A percentile compares a stretch with the other conserved stretches of the same genome.
These are phyloP conservation scores for Selenicereus undatus DNA, from an alignment of 148 eudicot genomes.

Conservation along the genomic window DNA sequence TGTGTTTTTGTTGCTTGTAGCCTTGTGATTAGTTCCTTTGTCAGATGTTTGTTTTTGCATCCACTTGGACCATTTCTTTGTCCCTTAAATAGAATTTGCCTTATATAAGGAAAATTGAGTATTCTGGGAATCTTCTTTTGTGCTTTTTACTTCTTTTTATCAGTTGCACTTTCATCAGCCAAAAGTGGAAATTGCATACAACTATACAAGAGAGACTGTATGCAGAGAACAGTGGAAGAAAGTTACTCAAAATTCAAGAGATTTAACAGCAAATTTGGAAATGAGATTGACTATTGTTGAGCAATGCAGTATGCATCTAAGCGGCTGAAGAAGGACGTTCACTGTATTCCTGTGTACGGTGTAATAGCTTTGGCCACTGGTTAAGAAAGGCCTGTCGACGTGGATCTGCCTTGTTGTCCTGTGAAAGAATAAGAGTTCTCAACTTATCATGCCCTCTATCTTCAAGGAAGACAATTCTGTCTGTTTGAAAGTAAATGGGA, in stretches of 20 bases:
- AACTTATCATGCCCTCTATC: not conserved
- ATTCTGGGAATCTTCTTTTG: not conserved
- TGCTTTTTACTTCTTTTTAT: not conserved
- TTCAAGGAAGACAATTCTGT: not conserved
- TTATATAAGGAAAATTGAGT: no score
- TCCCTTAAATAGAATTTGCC: no score
- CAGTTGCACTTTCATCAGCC: not conserved
- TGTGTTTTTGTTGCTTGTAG: not conserved
- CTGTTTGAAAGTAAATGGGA: not conserved
- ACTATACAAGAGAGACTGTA: not conserved
- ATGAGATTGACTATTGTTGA: no score
- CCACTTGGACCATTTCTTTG: no score
- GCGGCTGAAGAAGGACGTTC: not conserved
- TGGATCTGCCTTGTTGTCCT: not conserved
- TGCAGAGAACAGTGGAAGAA: not conserved
- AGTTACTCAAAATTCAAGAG: not conserved
- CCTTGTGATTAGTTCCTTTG: not conserved
- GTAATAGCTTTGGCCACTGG: no score
- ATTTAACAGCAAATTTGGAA: not conserved
- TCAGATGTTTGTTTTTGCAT: not conserved
- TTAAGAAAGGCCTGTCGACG: no score
- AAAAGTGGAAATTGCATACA: not conserved
- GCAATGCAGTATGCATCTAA: not conserved
- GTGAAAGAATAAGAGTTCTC: not conserved
- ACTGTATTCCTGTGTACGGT: not conserved